Evolutionary conservation across 192 early-diverging fungal species (phyloP), one percentile per base, ranked within the genome.

Genomic region (Umbelopsis sp.): DNA sequence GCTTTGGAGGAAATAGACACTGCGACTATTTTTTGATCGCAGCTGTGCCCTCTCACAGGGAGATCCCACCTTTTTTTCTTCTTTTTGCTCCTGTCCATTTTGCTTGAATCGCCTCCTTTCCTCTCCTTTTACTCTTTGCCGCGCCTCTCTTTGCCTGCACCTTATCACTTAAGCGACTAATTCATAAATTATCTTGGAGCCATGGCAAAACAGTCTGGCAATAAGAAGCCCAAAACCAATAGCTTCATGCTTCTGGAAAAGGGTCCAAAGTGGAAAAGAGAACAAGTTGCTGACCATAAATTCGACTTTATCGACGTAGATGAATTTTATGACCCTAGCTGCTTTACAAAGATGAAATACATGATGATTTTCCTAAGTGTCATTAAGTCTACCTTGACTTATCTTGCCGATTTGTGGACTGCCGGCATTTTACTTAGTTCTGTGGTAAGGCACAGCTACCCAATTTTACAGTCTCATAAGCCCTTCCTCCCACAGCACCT

Each of bases 271-370:
- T 93, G 94, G 93, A 92, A 93, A 81, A 82, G 91, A 65, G 91
- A 92, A 74, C 80, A 87, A 62, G 87, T 93, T 24, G 71, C 82
- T 71, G 94, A 94, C 83, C 92, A 96, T 83, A 94, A 93, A 77
- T 96, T 96, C 75, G 93, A 94, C 82, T 93, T 89, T 79, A 83
- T 96, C 59, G 91, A 96, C 69, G 83, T 93, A 41, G 87, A 93
- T 12, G 91, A 93, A 69, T 94, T 92, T 83, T 32, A 80, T 12
- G 75, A 83, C 54, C 72, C 74, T 6, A 81, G 74, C 12, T 84
- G 77, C 54, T 69, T 73, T 71, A 65, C 71, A 7, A 79, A 80
- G 45, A 71, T 90, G 32, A 74, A 74, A 25, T 92, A 93, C 69
- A 72, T 81, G 32, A 52, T 83, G 12, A 73, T 93, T 26, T 91